Evolutionary conservation across 2,329 filamentous ascomycete genomes (phyloP), one percentile per base, ranked within the genome.

Genomic region (Huntiella savannae): DNA sequence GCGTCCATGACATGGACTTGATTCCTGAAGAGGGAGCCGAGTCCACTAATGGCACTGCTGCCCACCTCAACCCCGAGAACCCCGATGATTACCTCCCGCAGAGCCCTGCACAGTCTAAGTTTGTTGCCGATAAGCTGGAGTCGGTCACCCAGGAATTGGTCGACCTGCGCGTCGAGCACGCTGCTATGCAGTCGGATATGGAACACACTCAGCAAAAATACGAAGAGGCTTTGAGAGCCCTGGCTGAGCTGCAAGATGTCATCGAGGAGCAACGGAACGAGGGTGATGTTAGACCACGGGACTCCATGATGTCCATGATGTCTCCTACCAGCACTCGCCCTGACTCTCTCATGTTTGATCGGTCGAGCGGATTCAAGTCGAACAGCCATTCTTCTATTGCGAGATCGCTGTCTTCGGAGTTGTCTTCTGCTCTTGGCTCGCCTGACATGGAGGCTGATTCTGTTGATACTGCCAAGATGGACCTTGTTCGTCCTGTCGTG

Each of bases 51-150:
- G 16, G n/a, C 17, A 7, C 53, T 15, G 19, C 41, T 38, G 13
- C 32, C 15, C 45, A 48, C 15, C 41, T 51, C 10, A 34, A 48
- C 13, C 12, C 45, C 17, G 46, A 42, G 17, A 49, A 49, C 13
- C 38, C 44, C 10, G 43, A 49, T 32, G 66, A 67, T 11, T 64
- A 73, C 39, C 62, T 69, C 1, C 66, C 73, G 10, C 72, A 74
- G 51, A 91, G 75, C 57, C 78, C 82, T 11, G 82, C 83, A 0
- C 87, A 95, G 59, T 79, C 77, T 39, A 82, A 79, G 52, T 86
- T 86, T 55, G 82, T 95, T 45, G 81, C 82, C 5, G 88, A 96
- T 59, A 95, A 96, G 63, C 73, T 96, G 11, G 88, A 96, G 56
- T 79, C 71, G 35, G 81, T 96, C 36, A 91, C 82, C 0, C 85